A percentile compares a stretch with the other conserved stretches of the same genome.
These are phyloP conservation scores for Solanum bukasovii DNA, from an alignment of 257 asterid genomes.

Conservation along the genomic window DNA sequence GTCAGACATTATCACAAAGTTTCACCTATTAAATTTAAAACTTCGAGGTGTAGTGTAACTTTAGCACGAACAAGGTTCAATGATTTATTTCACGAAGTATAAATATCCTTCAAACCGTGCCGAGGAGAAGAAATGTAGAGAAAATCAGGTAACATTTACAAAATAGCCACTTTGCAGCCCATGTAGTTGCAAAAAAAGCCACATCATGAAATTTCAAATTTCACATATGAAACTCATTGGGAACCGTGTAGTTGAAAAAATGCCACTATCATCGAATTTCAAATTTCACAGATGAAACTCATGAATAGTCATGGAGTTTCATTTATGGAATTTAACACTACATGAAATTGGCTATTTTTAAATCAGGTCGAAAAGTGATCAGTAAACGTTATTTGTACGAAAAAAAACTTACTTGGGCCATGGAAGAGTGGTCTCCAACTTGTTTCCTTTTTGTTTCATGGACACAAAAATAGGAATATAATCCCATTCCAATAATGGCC, in stretches of 20 bases:
- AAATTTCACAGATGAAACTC: not conserved
- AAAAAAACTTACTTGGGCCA: conserved; percentile 29
- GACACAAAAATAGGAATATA: conserved; percentile 78
- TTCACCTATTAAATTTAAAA: too few relatives aligned
- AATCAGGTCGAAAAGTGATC: not conserved
- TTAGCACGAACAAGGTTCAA: too few relatives aligned
- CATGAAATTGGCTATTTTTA: not conserved
- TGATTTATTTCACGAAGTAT: too few relatives aligned
- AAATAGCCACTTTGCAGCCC: not conserved
- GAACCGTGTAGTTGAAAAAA: not conserved
- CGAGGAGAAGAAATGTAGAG: too few relatives aligned
- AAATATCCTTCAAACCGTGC: too few relatives aligned
- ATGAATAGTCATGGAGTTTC: not conserved
- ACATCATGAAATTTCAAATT: too few relatives aligned
- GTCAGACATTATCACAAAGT: too few relatives aligned
- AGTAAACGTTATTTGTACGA: not conserved
- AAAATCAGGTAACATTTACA: not conserved
- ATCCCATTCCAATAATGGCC: conserved; percentile 79
- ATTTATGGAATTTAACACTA: not conserved
- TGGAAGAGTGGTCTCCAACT: conserved; percentile 26
- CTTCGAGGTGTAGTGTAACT: too few relatives aligned
- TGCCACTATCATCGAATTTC: not conserved
- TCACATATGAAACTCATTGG: too few relatives aligned
- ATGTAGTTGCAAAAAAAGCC: too few relatives aligned
- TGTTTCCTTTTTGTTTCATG: conserved; percentile 59